phyloP scores from a whole-genome alignment of 2,329 filamentous ascomycete genomes.

The Kalmusia sp. region DNA sequence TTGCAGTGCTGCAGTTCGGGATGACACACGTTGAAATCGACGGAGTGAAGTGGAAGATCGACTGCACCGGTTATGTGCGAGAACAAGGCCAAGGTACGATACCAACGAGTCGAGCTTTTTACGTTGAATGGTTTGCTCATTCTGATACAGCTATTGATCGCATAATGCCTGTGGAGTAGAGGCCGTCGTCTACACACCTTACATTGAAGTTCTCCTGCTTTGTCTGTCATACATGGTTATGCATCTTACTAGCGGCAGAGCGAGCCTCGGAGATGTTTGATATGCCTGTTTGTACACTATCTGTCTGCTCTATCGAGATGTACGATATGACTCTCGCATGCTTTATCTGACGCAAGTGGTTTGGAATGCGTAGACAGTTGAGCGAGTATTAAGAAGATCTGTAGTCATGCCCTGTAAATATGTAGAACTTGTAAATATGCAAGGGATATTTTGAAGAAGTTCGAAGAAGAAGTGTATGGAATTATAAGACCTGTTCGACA shows the following conservation, averaged over 20 bases:
- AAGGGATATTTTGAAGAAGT: no score
- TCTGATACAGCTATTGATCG: conserved; percentile 37
- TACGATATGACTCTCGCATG: no score
- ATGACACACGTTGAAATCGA: conserved; percentile 38
- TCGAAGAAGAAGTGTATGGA: no score
- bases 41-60: conserved; percentile 45
- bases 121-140: not conserved
- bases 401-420: no score
- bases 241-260: not conserved
- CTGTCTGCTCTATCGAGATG: not conserved
- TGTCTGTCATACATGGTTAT: not conserved
- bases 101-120: not conserved
- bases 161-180: conserved; percentile 35
- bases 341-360: no score
- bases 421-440: no score
- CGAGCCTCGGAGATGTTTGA: no score
- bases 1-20: conserved; percentile 41
- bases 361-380: no score
- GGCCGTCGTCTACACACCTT: no score
- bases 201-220: no score
- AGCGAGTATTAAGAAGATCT: not conserved
- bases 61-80: conserved; percentile 40
- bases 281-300: not conserved
- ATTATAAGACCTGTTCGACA: no score
- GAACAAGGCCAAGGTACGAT: conserved; percentile 45